A percentile compares a stretch with the other conserved stretches of the same genome.
These are phyloP conservation scores for Boletus fagicola DNA, from an alignment of 768 basidiomycete genomes.

Conservation along the genomic window DNA sequence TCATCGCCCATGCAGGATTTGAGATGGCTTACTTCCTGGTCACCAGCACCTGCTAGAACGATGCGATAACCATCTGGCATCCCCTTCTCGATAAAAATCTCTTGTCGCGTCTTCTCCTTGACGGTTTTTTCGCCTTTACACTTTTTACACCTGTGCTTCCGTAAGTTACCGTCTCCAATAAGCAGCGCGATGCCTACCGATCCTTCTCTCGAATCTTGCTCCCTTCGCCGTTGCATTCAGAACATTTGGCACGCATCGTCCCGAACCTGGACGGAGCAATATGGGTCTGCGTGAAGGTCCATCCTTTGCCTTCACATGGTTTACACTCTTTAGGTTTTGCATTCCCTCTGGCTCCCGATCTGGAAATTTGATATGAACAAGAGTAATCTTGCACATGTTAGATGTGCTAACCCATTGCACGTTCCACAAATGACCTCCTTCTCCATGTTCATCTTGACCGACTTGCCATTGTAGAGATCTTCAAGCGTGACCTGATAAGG, in stretches of 20 bases:
- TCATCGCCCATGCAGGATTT: not conserved
- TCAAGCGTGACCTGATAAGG: conserved; percentile 86
- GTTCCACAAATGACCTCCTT: conserved; percentile 72
- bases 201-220: conserved; percentile 82
- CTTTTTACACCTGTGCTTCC: conserved; percentile 76
- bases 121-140: conserved; percentile 86
- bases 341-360: conserved; percentile 77
- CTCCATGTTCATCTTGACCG: conserved; percentile 85
- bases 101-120: conserved; percentile 86
- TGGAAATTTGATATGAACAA: conserved; percentile 30
- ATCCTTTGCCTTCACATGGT: conserved; percentile 83
- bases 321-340: conserved; percentile 84
- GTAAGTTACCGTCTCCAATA: conserved; percentile 2
- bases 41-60: conserved; percentile 87
- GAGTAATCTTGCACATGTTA: not conserved
- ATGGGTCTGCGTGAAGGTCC: conserved; percentile 58
- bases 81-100: conserved; percentile 83
- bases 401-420: conserved; percentile 69
- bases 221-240: conserved; percentile 68
- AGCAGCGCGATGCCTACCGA: conserved; percentile 44
- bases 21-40: conserved; percentile 64
- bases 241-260: conserved; percentile 54
- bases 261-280: conserved; percentile 48
- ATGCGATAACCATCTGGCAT: conserved; percentile 83
- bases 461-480: conserved; percentile 90